Percentiles rank a stretch among this genome's conserved stretches.
Evolutionary conservation across 768 basidiomycete genomes (phyloP).

Genomic region (Mrakia hoshinonis): DNA sequence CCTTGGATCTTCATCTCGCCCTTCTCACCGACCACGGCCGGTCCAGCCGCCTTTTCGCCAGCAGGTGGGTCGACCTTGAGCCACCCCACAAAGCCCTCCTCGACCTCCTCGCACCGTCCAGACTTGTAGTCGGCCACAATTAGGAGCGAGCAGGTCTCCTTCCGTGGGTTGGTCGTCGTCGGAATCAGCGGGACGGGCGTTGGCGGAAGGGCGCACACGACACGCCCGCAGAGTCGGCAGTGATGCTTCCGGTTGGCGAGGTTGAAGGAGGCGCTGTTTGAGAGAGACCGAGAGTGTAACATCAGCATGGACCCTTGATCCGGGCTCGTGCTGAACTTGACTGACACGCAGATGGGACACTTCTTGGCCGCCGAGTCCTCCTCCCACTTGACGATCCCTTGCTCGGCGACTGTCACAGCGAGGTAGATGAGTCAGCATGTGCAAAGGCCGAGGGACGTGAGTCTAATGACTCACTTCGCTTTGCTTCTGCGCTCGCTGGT

Average conservation of each 20-base stretch:
- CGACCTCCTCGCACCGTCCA: conserved; percentile 70
- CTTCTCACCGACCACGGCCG: conserved; percentile 39
- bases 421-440: not conserved
- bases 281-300: conserved; percentile 18
- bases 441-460: not conserved
- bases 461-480: conserved; percentile 52
- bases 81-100: conserved; percentile 42
- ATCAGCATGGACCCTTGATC: conserved; percentile 32
- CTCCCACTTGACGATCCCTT: conserved; percentile 90
- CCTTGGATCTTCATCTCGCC: conserved; percentile 82
- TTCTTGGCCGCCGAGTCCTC: conserved; percentile 64
- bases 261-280: conserved; percentile 63
- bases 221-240: conserved; percentile 83
- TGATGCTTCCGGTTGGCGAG: conserved; percentile 92
- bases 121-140: conserved; percentile 78
- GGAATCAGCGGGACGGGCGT: conserved; percentile 45
- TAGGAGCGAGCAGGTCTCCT: conserved; percentile 61
- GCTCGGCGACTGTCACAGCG: conserved; percentile 58
- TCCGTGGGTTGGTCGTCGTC: conserved; percentile 44
- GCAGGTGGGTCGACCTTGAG: conserved; percentile 38
- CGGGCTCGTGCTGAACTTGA: not conserved
- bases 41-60: conserved; percentile 18
- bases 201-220: conserved; percentile 79
- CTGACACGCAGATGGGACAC: conserved; percentile 77
- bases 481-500: conserved; percentile 52